Evolutionary conservation across 495 filamentous ascomycete species (phyloP), one percentile per base, ranked within the genome.

Genomic region (Chaetomidium leptoderma): DNA sequence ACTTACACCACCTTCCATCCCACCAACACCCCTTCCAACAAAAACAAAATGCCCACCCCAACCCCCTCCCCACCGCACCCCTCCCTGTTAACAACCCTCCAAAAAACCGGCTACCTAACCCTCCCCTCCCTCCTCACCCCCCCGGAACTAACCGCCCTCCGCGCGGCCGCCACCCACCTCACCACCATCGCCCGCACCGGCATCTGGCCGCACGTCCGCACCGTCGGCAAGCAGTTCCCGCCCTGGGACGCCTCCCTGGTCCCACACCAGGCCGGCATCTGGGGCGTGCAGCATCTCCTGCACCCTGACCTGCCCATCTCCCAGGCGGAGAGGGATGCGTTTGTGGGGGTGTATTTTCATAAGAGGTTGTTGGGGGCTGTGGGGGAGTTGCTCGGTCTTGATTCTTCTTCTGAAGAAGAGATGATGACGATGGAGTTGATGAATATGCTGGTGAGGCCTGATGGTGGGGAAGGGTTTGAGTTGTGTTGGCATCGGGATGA

Each of bases 271-370:
- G 74, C 72, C 0, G 88, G 87, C 21, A 90, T 93, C 71, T 93
- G 89, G 89, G 89, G 89, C 57, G 84, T 92, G 9, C 89, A 92
- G 76, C 88, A 91, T 70, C 81, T 93, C 1, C 72, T 93, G 53
- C 85, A 93, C 70, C 89, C 89, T 0, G 65, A 74, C 6, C 80
- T 90, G 59, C 66, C 68, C 11, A 1, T 64, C 4, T 13, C 48
- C 1, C 1, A 6, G 0, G 76, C 78, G 0, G 75, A 81, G 57
- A 72, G 78, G 19, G 62, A 66, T 0, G 67, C 71, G 6, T 91
- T 91, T 70, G 76, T 80, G 9, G 50, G 66, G 21, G 74, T 78
- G 49, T 93, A 93, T 71, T 92, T 93, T 76, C 76, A 79, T 51
- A 68, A 72, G 6, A 60, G 70, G 11, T 72, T 91, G n/a, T 66